These are phyloP conservation scores for Paramecium sexaurelia DNA, from an alignment of 73 alveolate species.

Conservation along the genomic window DNA sequence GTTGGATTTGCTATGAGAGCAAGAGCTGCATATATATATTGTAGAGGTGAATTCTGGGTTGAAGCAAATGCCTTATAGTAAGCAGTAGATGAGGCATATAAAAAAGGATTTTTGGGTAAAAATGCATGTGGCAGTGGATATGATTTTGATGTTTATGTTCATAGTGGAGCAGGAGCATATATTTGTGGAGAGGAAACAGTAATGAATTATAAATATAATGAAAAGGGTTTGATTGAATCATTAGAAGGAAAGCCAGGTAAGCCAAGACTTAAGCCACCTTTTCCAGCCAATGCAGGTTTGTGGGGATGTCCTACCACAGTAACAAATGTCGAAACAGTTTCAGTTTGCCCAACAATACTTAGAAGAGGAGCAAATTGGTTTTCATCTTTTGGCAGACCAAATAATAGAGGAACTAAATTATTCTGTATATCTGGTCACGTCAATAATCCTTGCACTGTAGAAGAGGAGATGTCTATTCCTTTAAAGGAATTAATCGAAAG, in stretches of 20 bases:
- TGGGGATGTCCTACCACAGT: conserved; percentile 94
- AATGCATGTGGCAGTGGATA: conserved; percentile 83
- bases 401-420: conserved; percentile 86
- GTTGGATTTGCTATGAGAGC: conserved; percentile 83
- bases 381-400: conserved; percentile 86
- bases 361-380: conserved; percentile 93
- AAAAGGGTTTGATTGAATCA: conserved; percentile 88
- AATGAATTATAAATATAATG: conserved; percentile 69
- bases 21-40: conserved; percentile 79
- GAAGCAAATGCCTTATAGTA: conserved; percentile 74
- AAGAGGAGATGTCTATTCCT: conserved; percentile 91
- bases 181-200: conserved; percentile 93
- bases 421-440: conserved; percentile 91
- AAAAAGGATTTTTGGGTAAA: conserved; percentile 76
- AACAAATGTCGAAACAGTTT: conserved; percentile 90
- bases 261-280: conserved; percentile 94
- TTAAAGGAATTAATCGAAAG: conserved; percentile 85
- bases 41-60: conserved; percentile 83
- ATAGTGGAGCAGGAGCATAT: conserved; percentile 92
- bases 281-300: conserved; percentile 94
- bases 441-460: conserved; percentile 90
- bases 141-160: conserved; percentile 75
- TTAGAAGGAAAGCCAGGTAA: conserved; percentile 92
- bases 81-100: conserved; percentile 83
- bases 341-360: conserved; percentile 91